Percentiles rank a stretch among this genome's conserved stretches.
phyloP scores from a whole-genome alignment of 441 rosid species.

The Brassica balearica region DNA sequence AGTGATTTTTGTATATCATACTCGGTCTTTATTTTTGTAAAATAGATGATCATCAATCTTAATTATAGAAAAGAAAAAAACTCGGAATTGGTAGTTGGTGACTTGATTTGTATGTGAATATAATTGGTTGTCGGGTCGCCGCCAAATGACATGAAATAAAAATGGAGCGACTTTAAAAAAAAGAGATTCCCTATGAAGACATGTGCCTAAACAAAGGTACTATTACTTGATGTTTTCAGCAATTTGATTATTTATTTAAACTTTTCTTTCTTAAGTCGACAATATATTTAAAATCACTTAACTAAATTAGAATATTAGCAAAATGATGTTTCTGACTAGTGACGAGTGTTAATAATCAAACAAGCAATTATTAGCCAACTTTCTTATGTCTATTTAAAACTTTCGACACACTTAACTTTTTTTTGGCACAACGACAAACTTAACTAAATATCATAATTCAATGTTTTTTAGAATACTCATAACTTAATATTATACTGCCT shows the following conservation, averaged over 20 bases:
- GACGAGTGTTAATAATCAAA: constrained; percentile 21
- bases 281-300: constrained; percentile 6
- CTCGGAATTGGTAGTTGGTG: background rate
- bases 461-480: background rate
- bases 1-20: background rate
- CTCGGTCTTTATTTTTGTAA: background rate
- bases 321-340: constrained; percentile 19
- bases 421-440: background rate
- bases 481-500: too few species aligned
- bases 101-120: constrained; percentile 24
- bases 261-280: constrained; percentile 23
- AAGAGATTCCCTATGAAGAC: constrained; percentile 37
- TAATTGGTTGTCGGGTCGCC: constrained; percentile 35
- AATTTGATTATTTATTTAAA: background rate
- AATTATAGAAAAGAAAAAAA: background rate
- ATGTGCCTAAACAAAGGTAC: constrained; percentile 29
- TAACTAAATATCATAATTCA: background rate
- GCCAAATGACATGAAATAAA: constrained; percentile 36
- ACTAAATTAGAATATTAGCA: constrained; percentile 24
- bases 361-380: constrained; percentile 35
- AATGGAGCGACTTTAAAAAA: constrained; percentile 32
- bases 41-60: background rate
- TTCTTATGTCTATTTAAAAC: constrained; percentile 19
- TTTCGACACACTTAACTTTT: constrained; percentile 15
- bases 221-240: constrained; percentile 24